phyloP scores from a whole-genome alignment of 441 rosid genomes.

The Mallotus japonicus region DNA sequence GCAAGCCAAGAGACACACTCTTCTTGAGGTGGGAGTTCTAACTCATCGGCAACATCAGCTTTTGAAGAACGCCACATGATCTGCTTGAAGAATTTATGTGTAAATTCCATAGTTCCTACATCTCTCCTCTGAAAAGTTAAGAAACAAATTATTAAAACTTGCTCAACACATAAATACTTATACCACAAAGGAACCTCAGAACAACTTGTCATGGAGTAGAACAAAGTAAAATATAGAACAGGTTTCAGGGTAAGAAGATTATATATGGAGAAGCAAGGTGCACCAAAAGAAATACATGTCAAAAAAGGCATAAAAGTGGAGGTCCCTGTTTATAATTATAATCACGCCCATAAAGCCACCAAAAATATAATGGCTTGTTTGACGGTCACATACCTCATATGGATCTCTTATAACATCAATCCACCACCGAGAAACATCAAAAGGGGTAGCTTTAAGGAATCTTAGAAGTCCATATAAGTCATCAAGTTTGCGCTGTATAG shows the following conservation, averaged over 20 bases:
- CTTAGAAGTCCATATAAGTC: conserved; percentile 85
- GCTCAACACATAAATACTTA: conserved; percentile 7
- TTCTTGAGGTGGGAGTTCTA: conserved; percentile 91
- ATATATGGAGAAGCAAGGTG: background rate
- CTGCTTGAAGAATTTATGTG: conserved; percentile 70
- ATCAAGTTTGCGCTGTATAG: conserved; percentile 93
- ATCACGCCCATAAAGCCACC: conserved; percentile 4
- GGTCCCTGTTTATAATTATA: background rate
- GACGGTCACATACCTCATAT: conserved; percentile 59
- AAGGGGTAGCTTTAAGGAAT: conserved; percentile 83
- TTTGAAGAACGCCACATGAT: conserved; percentile 99
- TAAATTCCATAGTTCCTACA: conserved; percentile 66
- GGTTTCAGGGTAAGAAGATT: background rate
- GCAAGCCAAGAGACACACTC: conserved; percentile 87
- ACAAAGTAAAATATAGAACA: background rate
- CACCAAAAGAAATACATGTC: background rate
- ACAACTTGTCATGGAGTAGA: background rate
- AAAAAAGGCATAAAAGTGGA: background rate
- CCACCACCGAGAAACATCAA: conserved; percentile 89
- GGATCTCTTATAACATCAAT: conserved; percentile 84
- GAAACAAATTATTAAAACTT: conserved; percentile 13
- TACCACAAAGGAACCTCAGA: background rate
- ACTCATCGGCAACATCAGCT: conserved; percentile 84
- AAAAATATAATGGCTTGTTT: conserved; percentile 10
- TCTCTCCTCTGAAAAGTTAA: conserved; percentile 60